Conservation (phyloP, 805 yeast genomes). For the Babjeviella inositovora region DNA sequence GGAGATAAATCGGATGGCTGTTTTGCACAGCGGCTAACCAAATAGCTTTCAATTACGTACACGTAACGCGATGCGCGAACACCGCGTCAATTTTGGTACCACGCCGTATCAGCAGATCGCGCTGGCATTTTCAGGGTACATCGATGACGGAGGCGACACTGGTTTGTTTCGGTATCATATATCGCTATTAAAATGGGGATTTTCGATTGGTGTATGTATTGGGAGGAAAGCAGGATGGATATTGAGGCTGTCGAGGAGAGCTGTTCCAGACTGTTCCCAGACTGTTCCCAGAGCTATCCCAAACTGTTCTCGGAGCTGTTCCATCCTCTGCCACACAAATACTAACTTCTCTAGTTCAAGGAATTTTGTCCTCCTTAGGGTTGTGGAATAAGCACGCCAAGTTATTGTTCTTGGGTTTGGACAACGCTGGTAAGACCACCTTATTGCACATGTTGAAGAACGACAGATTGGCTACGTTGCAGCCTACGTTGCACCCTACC, state of each 20-base stretch:
- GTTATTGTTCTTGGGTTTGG: slow-evolving; percentile 87
- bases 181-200: slow-evolving; percentile 17
- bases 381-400: slow-evolving; percentile 93
- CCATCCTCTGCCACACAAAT: too few species aligned
- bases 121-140: not conserved
- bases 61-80: not conserved
- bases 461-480: slow-evolving; percentile 93
- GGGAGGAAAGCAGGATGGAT: not conserved
- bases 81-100: not conserved
- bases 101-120: not conserved
- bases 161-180: not conserved
- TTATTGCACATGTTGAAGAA: slow-evolving; percentile 74
- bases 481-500: slow-evolving; percentile 97
- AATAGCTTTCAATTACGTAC: not conserved
- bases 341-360: slow-evolving; percentile 31
- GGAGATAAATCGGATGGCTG: not conserved
- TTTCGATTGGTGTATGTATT: slow-evolving; percentile 23
- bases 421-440: slow-evolving; percentile 96
- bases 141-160: not conserved
- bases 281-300: slow-evolving; percentile 3
- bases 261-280: slow-evolving; percentile 1
- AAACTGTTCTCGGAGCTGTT: slow-evolving; percentile 1
- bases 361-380: slow-evolving; percentile 64
- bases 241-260: not conserved
- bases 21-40: not conserved